A percentile compares a stretch with the other conserved stretches of the same genome.
Conservation (phyloP, 768 basidiomycete genomes). For the Hydnum rufescens region DNA sequence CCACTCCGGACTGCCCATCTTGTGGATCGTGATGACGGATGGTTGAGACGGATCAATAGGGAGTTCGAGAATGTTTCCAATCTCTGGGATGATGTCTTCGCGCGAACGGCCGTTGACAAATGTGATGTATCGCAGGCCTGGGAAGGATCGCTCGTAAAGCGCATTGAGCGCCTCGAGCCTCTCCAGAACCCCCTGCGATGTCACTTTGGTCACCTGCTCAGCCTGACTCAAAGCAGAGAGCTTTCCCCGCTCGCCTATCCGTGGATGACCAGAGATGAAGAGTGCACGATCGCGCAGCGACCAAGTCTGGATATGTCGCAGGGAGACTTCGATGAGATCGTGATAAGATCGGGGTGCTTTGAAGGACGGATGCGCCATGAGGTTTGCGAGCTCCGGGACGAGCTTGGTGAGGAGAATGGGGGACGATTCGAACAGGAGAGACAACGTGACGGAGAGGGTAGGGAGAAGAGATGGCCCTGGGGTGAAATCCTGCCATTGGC, state of each 20-base stretch:
- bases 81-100: conserved; percentile 50
- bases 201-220: conserved; percentile 46
- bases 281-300: conserved; percentile 20
- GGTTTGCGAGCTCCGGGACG: conserved; percentile 21
- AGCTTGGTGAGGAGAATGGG: conserved; percentile 32
- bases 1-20: conserved; percentile 33
- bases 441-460: conserved; percentile 19
- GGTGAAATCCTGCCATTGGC: not conserved
- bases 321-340: conserved; percentile 31
- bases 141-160: conserved; percentile 53
- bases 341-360: conserved; percentile 29
- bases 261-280: conserved; percentile 72
- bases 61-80: conserved; percentile 46
- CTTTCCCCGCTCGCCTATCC: conserved; percentile 67
- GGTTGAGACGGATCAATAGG: conserved; percentile 18
- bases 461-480: not conserved
- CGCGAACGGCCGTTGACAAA: conserved; percentile 77
- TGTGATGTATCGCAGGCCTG: conserved; percentile 70
- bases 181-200: conserved; percentile 52
- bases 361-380: conserved; percentile 16
- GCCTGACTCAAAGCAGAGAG: conserved; percentile 55
- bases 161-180: conserved; percentile 58
- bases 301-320: conserved; percentile 11
- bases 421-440: conserved; percentile 46
- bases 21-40: conserved; percentile 22